phyloP scores from a whole-genome alignment of 352 stramenopile genomes.

The Bremia lactucae region DNA sequence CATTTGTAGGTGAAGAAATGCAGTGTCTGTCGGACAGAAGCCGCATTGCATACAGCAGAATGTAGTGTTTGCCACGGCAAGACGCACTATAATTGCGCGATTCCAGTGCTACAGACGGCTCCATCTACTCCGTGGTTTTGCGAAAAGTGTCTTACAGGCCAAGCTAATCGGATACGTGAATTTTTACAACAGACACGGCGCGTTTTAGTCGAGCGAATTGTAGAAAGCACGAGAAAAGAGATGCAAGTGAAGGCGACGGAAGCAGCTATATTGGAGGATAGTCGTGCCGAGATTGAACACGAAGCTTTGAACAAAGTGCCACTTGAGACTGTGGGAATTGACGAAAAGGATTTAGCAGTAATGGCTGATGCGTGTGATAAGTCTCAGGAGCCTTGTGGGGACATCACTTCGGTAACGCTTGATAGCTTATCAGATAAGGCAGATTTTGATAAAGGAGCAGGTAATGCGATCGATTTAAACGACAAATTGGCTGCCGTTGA shows the following conservation, averaged over 20 bases:
- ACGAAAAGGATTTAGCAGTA: background rate
- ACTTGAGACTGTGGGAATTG: background rate
- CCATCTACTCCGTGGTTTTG: constrained; percentile 35
- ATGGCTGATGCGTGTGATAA: too few relatives aligned
- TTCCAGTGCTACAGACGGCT: constrained; percentile 19
- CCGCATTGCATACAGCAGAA: constrained; percentile 25
- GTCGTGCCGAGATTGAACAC: constrained; percentile 2
- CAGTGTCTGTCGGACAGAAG: constrained; percentile 34
- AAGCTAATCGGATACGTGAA: constrained; percentile 48
- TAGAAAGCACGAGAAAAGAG: constrained; percentile 12
- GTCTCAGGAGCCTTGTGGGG: too few relatives aligned
- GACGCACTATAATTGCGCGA: constrained; percentile 46
- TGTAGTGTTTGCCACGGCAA: constrained; percentile 52
- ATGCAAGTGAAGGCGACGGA: background rate
- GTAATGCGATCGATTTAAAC: too few relatives aligned
- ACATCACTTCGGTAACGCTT: too few relatives aligned
- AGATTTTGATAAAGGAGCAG: too few relatives aligned
- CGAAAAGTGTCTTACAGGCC: constrained; percentile 39
- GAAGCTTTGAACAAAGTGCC: constrained; percentile 2
- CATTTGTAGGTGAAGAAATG: constrained; percentile 26
- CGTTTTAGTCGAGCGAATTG: constrained; percentile 34
- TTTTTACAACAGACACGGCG: constrained; percentile 57
- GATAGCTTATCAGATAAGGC: too few relatives aligned
- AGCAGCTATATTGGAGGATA: constrained; percentile 7
- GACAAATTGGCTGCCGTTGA: too few relatives aligned